Evolutionary conservation across 805 yeast genomes (phyloP), one percentile per base, ranked within the genome.

Genomic region (Wilhelminamyces savonicus): DNA sequence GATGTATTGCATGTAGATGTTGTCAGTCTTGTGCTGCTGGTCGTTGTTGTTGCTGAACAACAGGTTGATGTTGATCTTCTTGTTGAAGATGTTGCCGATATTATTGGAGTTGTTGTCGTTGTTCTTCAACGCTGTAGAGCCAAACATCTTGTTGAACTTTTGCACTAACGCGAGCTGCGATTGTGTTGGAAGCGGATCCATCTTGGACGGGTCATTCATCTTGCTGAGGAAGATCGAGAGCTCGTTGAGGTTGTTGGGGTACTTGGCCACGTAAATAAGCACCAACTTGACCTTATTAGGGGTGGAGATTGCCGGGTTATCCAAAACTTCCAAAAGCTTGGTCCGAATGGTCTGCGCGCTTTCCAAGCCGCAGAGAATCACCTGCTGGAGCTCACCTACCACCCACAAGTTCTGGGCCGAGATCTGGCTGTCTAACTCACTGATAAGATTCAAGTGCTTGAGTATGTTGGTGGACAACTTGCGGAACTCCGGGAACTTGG

Each of bases 401-500:
- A 80, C 85, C 82, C 96, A 83, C 30, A 90, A 62, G 39, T 82
- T 67, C 31, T 67, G 63, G 13, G 56, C 47, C 19, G 78, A 75
- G 23, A 92, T 82, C 36, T 73, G 71, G 35, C 79, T 74, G 47
- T 87, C 94, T 31, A 92, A 71, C 48, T 90, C 97, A 15, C 90
- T 74, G 6, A 90, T 88, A 14, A 92, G 67, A 13, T 94, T 76
- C 71, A 92, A 87, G 56, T 92, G 98, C 48, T 90, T 92, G 18
- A 94, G 74, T 8, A 92, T 86, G 51, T 88, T 90, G 20, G 85
- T 78, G 8, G 94, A 82, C 20, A 90, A 64, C 49, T 83, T 86
- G 42, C 86, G 80, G 53, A 84, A 88, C 52, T 92, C 98, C 2
- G 99, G 99, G 47, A 82, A 87, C 39, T 85, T 85, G 35, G 88